Percentiles rank a stretch among this genome's conserved stretches.
These are phyloP conservation scores for Wickerhamiella vanderwaltii DNA, from an alignment of 805 yeast species.

Conservation along the genomic window DNA sequence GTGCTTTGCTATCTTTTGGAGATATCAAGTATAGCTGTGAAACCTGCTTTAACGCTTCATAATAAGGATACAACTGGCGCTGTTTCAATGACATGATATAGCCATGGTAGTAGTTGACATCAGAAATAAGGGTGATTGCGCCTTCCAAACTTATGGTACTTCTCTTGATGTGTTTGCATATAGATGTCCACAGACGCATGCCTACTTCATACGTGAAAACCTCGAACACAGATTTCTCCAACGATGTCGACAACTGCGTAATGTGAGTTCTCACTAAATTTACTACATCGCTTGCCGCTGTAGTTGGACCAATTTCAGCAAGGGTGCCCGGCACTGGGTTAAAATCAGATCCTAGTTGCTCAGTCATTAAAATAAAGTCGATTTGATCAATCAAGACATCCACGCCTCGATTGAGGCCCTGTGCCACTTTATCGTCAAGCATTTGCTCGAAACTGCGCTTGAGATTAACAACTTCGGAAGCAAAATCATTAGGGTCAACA, in stretches of 20 bases:
- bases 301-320: constrained; percentile 33
- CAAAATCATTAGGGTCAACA: constrained; percentile 64
- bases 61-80: constrained; percentile 49
- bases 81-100: constrained; percentile 50
- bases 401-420: constrained; percentile 85
- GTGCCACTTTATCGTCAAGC: constrained; percentile 82
- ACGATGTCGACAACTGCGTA: constrained; percentile 59
- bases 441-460: constrained; percentile 71
- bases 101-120: constrained; percentile 63
- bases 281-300: constrained; percentile 54
- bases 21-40: constrained; percentile 71
- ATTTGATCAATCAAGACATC: constrained; percentile 78
- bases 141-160: constrained; percentile 62
- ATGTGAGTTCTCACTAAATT: constrained; percentile 58
- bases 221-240: constrained; percentile 79
- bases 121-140: constrained; percentile 70
- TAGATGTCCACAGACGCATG: constrained; percentile 61
- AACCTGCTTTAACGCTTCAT: constrained; percentile 70
- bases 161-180: constrained; percentile 66
- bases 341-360: constrained; percentile 51
- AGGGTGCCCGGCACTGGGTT: constrained; percentile 33
- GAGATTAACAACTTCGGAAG: constrained; percentile 61
- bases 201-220: constrained; percentile 93
- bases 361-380: constrained; percentile 43
- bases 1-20: constrained; percentile 62